These are phyloP conservation scores for Eucommia ulmoides DNA, from an alignment of 257 asterid genomes.

Conservation along the genomic window DNA sequence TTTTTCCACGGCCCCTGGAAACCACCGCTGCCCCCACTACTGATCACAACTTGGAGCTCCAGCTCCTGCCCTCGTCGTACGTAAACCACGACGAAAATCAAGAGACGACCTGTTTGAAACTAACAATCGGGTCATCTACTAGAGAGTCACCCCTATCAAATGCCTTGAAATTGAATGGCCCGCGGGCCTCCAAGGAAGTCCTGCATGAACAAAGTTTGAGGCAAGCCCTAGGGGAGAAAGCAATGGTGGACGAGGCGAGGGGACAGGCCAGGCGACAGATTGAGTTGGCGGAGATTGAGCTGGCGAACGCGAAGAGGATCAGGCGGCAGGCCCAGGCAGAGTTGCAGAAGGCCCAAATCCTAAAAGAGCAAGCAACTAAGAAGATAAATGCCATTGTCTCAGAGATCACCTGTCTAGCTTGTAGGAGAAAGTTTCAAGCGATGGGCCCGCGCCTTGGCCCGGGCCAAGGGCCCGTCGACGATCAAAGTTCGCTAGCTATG, in stretches of 20 bases:
- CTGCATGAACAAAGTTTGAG: constrained; percentile 33
- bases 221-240: constrained; percentile 50
- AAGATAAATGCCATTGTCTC: constrained; percentile 38
- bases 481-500: constrained; percentile 24
- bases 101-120: constrained; percentile 25
- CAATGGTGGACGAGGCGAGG: constrained; percentile 65
- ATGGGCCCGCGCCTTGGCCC: too few relatives aligned
- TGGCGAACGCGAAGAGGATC: constrained; percentile 58
- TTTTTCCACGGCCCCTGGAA: background rate
- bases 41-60: constrained; percentile 30
- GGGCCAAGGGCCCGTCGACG: too few relatives aligned
- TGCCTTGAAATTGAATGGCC: background rate
- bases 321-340: constrained; percentile 68
- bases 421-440: constrained; percentile 52
- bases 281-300: constrained; percentile 67
- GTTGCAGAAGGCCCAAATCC: constrained; percentile 42
- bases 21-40: background rate
- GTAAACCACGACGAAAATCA: constrained; percentile 22
- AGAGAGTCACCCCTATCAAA: constrained; percentile 4
- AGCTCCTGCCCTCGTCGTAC: constrained; percentile 10
- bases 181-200: constrained; percentile 19
- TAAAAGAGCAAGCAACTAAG: constrained; percentile 46
- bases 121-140: constrained; percentile 33
- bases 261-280: constrained; percentile 51
- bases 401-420: constrained; percentile 55